Conservation (phyloP, 805 yeast species). For the Ogataea philodendri region DNA sequence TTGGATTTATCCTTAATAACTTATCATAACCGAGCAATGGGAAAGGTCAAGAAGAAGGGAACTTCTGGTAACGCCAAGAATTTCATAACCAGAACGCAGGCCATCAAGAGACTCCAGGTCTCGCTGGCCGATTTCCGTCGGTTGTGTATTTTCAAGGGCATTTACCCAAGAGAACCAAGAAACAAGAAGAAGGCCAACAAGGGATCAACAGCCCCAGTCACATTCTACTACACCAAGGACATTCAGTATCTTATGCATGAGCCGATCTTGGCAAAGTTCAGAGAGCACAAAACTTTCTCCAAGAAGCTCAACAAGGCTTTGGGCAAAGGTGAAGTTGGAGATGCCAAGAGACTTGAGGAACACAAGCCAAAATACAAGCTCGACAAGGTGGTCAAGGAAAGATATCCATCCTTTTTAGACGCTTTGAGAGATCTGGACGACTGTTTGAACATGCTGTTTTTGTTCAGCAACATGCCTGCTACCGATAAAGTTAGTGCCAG, state of each 20-base stretch:
- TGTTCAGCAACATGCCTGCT: slow-evolving; percentile 94
- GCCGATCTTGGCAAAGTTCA: slow-evolving; percentile 84
- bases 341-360: slow-evolving; percentile 81
- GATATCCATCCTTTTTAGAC: slow-evolving; percentile 92
- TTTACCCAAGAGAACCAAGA: slow-evolving; percentile 94
- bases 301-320: slow-evolving; percentile 85
- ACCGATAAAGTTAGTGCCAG: slow-evolving; percentile 76
- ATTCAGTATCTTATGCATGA: slow-evolving; percentile 94
- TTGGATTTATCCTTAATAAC: slow-evolving; percentile 1
- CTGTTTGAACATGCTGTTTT: slow-evolving; percentile 89
- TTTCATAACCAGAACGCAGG: slow-evolving; percentile 92
- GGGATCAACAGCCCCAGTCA: slow-evolving; percentile 95
- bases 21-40: slow-evolving; percentile 35
- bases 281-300: slow-evolving; percentile 94
- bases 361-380: slow-evolving; percentile 81
- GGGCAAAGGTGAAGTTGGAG: slow-evolving; percentile 86
- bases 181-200: slow-evolving; percentile 95
- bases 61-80: slow-evolving; percentile 86
- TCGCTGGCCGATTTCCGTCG: slow-evolving; percentile 96
- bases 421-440: slow-evolving; percentile 93
- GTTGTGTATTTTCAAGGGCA: slow-evolving; percentile 95
- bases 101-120: slow-evolving; percentile 85
- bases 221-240: slow-evolving; percentile 91
- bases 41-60: slow-evolving; percentile 78
- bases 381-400: slow-evolving; percentile 88